phyloP scores from a whole-genome alignment of 257 asterid species.

The Agastache rugosa region DNA sequence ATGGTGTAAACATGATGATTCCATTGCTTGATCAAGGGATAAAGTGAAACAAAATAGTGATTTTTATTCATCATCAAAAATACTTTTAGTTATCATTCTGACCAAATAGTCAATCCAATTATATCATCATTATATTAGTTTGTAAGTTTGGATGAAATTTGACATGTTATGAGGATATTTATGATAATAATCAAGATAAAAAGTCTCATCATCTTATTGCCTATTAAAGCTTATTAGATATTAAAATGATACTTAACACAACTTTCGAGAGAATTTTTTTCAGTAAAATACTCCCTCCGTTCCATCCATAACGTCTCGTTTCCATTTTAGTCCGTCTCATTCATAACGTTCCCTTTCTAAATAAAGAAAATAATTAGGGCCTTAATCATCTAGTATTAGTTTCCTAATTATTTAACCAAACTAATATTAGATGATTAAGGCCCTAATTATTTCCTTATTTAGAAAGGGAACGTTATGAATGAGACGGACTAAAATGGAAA shows the following conservation, averaged over 20 bases:
- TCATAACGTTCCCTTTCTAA: too few relatives aligned
- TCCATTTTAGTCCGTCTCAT: too few relatives aligned
- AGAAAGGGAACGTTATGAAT: too few relatives aligned
- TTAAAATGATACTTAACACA: background rate
- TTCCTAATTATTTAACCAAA: too few relatives aligned
- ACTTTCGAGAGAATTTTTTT: background rate
- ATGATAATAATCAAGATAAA: background rate
- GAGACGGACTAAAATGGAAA: too few relatives aligned
- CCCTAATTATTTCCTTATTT: too few relatives aligned
- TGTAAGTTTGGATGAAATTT: background rate
- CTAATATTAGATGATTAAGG: too few relatives aligned
- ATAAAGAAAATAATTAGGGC: too few relatives aligned
- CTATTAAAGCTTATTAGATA: background rate
- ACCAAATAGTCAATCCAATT: background rate
- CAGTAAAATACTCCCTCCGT: too few relatives aligned
- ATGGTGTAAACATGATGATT: background rate
- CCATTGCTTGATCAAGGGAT: background rate
- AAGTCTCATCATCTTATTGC: background rate
- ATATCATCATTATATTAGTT: background rate
- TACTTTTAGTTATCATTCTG: background rate
- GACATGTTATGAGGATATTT: constrained; percentile 2
- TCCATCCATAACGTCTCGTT: too few relatives aligned
- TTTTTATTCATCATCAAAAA: background rate
- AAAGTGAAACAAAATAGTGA: background rate
- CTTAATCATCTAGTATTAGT: too few relatives aligned